A percentile compares a stretch with the other conserved stretches of the same genome.
Evolutionary conservation across 2,329 filamentous ascomycete species (phyloP).

Genomic region (Sporothrix variecibatus): DNA sequence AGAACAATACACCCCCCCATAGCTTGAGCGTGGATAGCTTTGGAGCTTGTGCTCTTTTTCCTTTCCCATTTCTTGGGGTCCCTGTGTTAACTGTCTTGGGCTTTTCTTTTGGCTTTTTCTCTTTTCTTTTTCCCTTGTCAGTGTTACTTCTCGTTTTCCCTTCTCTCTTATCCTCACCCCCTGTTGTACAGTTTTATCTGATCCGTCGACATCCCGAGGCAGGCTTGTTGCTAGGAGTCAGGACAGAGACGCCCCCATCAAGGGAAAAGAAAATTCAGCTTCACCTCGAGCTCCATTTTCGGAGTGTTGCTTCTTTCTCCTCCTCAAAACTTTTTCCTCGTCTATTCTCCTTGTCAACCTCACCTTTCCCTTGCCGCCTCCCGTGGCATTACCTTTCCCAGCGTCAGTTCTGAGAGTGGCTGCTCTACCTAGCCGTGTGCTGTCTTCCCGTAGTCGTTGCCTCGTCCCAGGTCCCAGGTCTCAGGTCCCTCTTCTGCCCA

Average conservation of each 20-base stretch:
- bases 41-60: neutral
- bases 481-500: neutral
- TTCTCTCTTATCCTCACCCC: neutral
- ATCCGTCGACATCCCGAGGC: slow-evolving; percentile 20
- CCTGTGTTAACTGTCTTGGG: neutral
- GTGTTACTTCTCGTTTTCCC: neutral
- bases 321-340: neutral
- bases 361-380: slow-evolving; percentile 5
- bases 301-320: neutral
- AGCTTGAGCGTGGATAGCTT: neutral
- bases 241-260: neutral
- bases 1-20: neutral
- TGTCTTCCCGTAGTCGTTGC: neutral
- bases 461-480: neutral
- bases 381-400: neutral
- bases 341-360: neutral
- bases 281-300: slow-evolving; percentile 1
- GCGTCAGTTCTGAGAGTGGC: neutral
- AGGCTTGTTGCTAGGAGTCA: neutral
- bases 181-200: slow-evolving; percentile 18
- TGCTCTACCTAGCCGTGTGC: neutral
- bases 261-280: neutral
- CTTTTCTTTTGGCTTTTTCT: neutral
- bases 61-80: neutral
- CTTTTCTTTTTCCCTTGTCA: neutral